Base-by-base conservation (phyloP, 2,329 filamentous ascomycete species). In the Neonectria faginata region DNA sequence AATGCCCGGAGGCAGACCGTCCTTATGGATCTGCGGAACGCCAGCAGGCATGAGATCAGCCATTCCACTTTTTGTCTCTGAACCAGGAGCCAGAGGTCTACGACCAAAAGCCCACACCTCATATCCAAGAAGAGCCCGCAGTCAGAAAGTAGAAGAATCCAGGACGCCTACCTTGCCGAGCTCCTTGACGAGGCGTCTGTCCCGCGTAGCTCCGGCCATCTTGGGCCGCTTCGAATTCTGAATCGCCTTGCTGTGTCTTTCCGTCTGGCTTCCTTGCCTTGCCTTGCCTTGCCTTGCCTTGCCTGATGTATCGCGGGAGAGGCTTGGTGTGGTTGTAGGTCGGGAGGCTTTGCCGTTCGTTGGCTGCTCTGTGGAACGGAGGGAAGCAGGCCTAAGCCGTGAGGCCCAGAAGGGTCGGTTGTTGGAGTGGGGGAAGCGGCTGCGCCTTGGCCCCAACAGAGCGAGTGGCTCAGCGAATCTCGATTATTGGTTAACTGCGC, bases 1-100 rank as follows among this genome's bases (percentile, higher is more conserved):
- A 78, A 99, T 97, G 57, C 89, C 89, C 18, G 88, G 88, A 44
- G 89, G 89, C 42, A 90, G 76, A 65, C 83, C 84, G 57, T 79
- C 79, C 66, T 81, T 84, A 54, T 82, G 80, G 68, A 89, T 87
- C 87, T 89, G 66, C 51, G 58, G 45, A 66, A 62, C 54, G 55
- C 60, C 52, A 48, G 58, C 54, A 20, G 42, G 51, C 27, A 58
- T 52, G 56, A 57, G 39, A 59, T 75, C 69, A 74, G 69, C 69
- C 41, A 63, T 59, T 47, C 36, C 41, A 20, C 45, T 41, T 27
- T 16, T 47, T 29, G 31, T 25, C 27, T 33, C 29, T 3, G 12
- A 20, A 29, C 29, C 27, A 50, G 9, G 39, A 16, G 39, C 39
- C 39, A 47, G 44, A 20, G 18, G n/a, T 42, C n/a, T 3, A n/a